Conservation (phyloP, 2,329 filamentous ascomycete species). For the Talaromyces amestolkiae region DNA sequence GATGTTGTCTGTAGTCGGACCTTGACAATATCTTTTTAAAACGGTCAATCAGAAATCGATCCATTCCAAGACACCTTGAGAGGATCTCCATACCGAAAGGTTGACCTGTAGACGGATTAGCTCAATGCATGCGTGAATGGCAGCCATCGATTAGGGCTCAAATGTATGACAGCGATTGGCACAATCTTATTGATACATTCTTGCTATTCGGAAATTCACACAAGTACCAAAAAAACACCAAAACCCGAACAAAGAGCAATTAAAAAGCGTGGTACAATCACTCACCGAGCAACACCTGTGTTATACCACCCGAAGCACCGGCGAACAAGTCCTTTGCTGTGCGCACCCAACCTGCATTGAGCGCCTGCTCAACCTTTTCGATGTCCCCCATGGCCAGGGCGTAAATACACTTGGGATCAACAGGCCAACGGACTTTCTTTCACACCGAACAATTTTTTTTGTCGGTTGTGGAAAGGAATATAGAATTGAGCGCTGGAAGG, state of each 20-base stretch:
- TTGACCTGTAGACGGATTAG: slow-evolving; percentile 52
- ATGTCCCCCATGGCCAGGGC: slow-evolving; percentile 28
- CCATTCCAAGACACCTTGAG: not conserved
- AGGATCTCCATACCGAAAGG: slow-evolving; percentile 57
- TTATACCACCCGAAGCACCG: slow-evolving; percentile 85
- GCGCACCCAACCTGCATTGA: slow-evolving; percentile 47
- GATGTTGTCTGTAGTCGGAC: slow-evolving; percentile 89
- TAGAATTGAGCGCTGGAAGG: not conserved
- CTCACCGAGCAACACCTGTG: slow-evolving; percentile 89
- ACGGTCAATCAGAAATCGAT: slow-evolving; percentile 16
- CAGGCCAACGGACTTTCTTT: not conserved
- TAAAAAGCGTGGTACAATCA: slow-evolving; percentile 23
- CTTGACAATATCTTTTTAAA: slow-evolving; percentile 79
- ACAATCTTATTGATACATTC: not conserved
- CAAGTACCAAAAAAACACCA: not conserved
- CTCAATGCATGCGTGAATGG: slow-evolving; percentile 5
- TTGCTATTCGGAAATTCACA: not conserved
- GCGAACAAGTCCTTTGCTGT: slow-evolving; percentile 87
- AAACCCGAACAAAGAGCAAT: not conserved
- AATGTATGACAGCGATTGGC: slow-evolving; percentile 3
- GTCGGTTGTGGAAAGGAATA: slow-evolving; percentile 11
- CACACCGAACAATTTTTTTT: not conserved
- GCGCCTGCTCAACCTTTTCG: slow-evolving; percentile 38
- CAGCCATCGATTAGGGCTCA: not conserved
- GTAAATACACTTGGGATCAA: not conserved